Evolutionary conservation across 2,329 filamentous ascomycete genomes (phyloP), one percentile per base, ranked within the genome.

Genomic region (Arthrobotrys pseudoclavata): DNA sequence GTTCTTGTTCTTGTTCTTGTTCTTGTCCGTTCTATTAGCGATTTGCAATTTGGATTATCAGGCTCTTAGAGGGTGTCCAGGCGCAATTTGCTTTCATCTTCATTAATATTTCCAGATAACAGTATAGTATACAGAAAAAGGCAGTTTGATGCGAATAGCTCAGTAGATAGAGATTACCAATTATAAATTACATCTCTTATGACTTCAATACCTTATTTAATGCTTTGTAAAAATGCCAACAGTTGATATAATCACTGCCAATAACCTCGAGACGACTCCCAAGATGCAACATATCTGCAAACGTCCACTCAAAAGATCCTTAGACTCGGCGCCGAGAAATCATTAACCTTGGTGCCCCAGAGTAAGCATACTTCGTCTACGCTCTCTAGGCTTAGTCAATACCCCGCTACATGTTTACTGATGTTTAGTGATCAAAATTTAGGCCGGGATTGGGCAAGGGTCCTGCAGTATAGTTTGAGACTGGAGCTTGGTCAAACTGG

Each of bases 61-160:
- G 74, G 74, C 74, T 77, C 74, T 77, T 77, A 77, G 74, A 77
- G 74, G 74, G 74, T 77, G 74, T 77, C 67, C 74, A 71, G 74
- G 74, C 74, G 67, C 74, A 71, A 47, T 63, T 62, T 60, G 29
- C 34, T 50, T 69, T 76, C 47, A 29, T 40, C 26, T 60, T 22
- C 12, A 3, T 45, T 29, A 3, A 45, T 57, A 60, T 42, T 18
- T 34, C 29, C 18, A 22, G 12, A 22, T 34, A 42, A n/a, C 24
- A 26, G 4, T 24, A 48, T 4, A 47, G 47, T 50, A 50, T 24
- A 45, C 47, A 29, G 62, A 15, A 55, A 34, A 53, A 55, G 68
- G 62, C 26, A 18, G 26, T 52, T 52, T 31, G 26, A 62, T 55
- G 42, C 47, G 22, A 42, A 20, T 50, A 60, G 3, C 34, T 61